Evolutionary conservation across 176 grass and related monocot species (phyloP).

Genomic region (Triticum timopheevii): DNA sequence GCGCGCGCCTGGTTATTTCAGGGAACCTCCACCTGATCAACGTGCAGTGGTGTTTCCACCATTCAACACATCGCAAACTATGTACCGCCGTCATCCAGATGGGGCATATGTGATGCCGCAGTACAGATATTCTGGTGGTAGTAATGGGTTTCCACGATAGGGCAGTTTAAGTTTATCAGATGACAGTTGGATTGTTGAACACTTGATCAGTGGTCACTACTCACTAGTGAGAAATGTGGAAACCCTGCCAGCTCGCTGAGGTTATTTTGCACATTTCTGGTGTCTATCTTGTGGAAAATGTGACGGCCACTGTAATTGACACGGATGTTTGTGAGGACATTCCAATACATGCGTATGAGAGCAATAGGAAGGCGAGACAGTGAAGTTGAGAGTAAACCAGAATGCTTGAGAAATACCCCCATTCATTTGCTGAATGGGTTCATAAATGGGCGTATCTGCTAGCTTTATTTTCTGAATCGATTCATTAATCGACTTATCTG

Average conservation of each 20-base stretch:
- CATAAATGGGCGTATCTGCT: too few species aligned
- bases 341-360: background rate
- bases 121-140: constrained; percentile 18
- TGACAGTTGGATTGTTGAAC: background rate
- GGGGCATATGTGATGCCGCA: constrained; percentile 1
- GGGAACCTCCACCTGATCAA: background rate
- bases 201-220: background rate
- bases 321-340: background rate
- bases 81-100: constrained; percentile 2
- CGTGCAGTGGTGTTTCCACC: background rate
- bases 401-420: background rate
- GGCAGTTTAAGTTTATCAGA: constrained; percentile 12
- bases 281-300: background rate
- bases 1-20: constrained; percentile 1
- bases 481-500: too few species aligned
- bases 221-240: background rate
- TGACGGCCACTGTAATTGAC: background rate
- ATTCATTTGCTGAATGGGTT: background rate
- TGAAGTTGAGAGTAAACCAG: background rate
- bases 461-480: background rate
- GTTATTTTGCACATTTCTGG: background rate
- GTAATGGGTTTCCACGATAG: constrained; percentile 27
- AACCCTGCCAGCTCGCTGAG: background rate
- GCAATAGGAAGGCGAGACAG: background rate
- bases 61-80: background rate